Conservation (phyloP, 2,329 filamentous ascomycete species). For the Fusarium compactum region DNA sequence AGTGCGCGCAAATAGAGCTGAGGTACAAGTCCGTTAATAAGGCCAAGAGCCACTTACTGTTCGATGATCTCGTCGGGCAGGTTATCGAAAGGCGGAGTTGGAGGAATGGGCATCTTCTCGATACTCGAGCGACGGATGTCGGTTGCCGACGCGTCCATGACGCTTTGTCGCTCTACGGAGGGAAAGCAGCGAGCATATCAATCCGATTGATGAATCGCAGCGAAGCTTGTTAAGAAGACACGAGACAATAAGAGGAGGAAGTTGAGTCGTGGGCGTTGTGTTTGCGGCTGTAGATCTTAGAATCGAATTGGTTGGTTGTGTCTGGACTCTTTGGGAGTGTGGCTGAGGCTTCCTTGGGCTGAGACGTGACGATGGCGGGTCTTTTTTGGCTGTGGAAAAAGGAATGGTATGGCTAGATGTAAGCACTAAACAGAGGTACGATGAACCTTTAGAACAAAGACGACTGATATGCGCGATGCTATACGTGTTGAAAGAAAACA, state of each 20-base stretch:
- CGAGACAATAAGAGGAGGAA: background rate
- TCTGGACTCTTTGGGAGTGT: constrained; percentile 20
- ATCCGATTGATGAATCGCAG: constrained; percentile 11
- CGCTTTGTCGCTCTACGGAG: constrained; percentile 44
- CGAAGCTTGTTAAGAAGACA: background rate
- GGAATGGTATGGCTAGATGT: constrained; percentile 21
- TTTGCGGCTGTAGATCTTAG: constrained; percentile 13
- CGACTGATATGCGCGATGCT: background rate
- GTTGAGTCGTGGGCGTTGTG: background rate
- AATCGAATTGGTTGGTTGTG: constrained; percentile 25
- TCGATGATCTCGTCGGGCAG: constrained; percentile 78
- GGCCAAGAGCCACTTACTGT: constrained; percentile 62
- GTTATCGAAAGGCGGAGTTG: constrained; percentile 61
- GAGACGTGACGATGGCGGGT: constrained; percentile 33
- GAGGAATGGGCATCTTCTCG: constrained; percentile 49
- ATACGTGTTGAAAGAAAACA: background rate
- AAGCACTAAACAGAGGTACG: constrained; percentile 27
- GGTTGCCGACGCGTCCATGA: constrained; percentile 49
- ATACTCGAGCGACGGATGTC: constrained; percentile 51
- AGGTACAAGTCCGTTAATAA: background rate
- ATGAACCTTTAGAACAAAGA: constrained; percentile 14
- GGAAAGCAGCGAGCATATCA: constrained; percentile 43
- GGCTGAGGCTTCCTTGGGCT: constrained; percentile 37
- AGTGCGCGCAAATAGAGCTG: background rate
- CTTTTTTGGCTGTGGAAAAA: constrained; percentile 4